Evolutionary conservation across 1,284 basidiomycete genomes (phyloP), one percentile per base, ranked within the genome.

Genomic region (Phenoliferia sp.): DNA sequence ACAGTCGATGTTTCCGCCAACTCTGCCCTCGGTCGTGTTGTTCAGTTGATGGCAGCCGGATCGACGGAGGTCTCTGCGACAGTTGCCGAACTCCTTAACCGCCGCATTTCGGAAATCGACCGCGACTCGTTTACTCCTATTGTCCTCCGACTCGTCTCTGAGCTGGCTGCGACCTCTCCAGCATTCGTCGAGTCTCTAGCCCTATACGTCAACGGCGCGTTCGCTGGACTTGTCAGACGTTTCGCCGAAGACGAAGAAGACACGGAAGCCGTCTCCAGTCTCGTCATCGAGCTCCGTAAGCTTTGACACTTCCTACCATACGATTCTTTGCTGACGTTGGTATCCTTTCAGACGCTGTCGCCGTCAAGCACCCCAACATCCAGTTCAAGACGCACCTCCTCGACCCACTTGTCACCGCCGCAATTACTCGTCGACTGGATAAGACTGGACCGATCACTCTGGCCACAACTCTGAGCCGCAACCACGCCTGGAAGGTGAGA

Each of bases 401-500:
- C 28, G 67, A 69, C 32, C 67, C 69, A 10, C 64, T 73, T 36
- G 28, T 71, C 16, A 73, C 71, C 0, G 61, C 67, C 2, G 54
- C 66, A 1, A 63, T 64, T 28, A 68, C 69, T 0, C 55, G 59
- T n/a, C 61, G 67, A 2, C 62, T 67, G 12, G 66, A 64, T 17
- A 62, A 67, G 32, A 28, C 52, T 19, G 66, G 64, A 7, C 50
- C 65, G 16, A 57, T 29, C 2, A 34, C 39, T 0, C 52, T 73
- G 7, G 69, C 63, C 0, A 55, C 64, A 0, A 61, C 63, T 1
- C 61, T 73, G 3, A 58, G 65, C 54, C 44, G 31, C 5, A 48
- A 32, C 4, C 65, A 70, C 35, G 52, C 56, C n/a, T 69, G 69
- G 60, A 72, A 68, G 64, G 70, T 71, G 15, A 29, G 65, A 44